A percentile compares a stretch with the other conserved stretches of the same genome.
These are phyloP conservation scores for Pseudozyma flocculosa DNA, from an alignment of 1,284 basidiomycete genomes.

Conservation along the genomic window DNA sequence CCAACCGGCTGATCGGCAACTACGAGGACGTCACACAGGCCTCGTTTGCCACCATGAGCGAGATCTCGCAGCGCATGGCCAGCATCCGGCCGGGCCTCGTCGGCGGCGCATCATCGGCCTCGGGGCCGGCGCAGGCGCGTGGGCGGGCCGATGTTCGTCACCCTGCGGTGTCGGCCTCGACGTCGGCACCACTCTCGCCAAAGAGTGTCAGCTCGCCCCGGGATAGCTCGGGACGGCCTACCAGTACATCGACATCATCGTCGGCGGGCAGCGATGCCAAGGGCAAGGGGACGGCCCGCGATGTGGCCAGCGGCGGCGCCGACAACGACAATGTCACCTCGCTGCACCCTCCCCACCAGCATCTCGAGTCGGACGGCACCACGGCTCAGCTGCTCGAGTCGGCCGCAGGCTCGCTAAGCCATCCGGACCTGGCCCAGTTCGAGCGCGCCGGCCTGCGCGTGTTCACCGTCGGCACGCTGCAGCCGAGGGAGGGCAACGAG, in stretches of 20 bases:
- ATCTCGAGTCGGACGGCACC: slow-evolving; percentile 15
- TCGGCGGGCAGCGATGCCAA: slow-evolving; percentile 1
- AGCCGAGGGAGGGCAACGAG: slow-evolving; percentile 62
- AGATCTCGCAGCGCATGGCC: slow-evolving; percentile 66
- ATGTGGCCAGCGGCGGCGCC: slow-evolving; percentile 8
- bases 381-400: slow-evolving; percentile 10
- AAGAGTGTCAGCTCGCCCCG: slow-evolving; percentile 34
- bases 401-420: slow-evolving; percentile 16
- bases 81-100: not conserved
- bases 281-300: slow-evolving; percentile 1
- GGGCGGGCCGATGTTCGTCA: not conserved
- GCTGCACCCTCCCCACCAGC: slow-evolving; percentile 38
- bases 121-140: not conserved
- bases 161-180: slow-evolving; percentile 1
- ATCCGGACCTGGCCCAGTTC: slow-evolving; percentile 22
- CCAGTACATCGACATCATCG: no score
- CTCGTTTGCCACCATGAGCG: slow-evolving; percentile 71
- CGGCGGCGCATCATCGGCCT: slow-evolving; percentile 11
- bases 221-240: no score
- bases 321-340: slow-evolving; percentile 13
- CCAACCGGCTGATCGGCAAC: slow-evolving; percentile 65
- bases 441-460: slow-evolving; percentile 70
- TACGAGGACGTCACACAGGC: slow-evolving; percentile 68
- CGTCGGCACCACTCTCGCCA: slow-evolving; percentile 28
- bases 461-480: slow-evolving; percentile 76